Base-by-base conservation (phyloP, 768 basidiomycete genomes). In the Dioszegia crocea region DNA sequence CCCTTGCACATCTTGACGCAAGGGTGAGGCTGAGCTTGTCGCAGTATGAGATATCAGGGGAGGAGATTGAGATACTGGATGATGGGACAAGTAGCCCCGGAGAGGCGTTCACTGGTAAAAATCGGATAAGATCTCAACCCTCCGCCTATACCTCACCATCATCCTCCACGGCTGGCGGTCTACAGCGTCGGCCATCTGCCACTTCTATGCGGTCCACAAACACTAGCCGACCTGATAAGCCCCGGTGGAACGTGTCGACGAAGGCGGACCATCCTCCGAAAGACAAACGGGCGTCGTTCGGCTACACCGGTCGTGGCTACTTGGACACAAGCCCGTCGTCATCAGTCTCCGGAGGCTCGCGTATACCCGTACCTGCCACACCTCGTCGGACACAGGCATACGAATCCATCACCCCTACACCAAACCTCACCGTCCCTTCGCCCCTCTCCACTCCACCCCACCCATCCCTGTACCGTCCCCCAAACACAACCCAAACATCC, bases 161-260 rank as follows among this genome's bases (percentile, higher is more conserved):
- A 3, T 6, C 14, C 10, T 19, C 33, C 10, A 21, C 29, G 19
- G 33, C 31, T 10, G 27, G 27, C 23, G 33, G 12, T 2, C 49
- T 53, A 17, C 10, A 23, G 17, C n/a, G 51, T 14, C 36, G 21
- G 10, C 36, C 58, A 12, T 48, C 52, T 19, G 17, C 44, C 27
- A 53, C 59, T 2, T 62, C 54, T 54, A 4, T 60, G 50, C 6
- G 31, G 31, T 46, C 53, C 49, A 16, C 41, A 40, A 12, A 36
- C 44, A 64, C 63, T 2, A 46, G 58, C 12, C 57, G 49, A 3
- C 44, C 59, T 8, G 64, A 65, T 3, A 61, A 60, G 48, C 66
- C 70, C 14, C 40, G 60, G n/a, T 71, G 70, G 70, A 68, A 71
- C 30, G 30, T 57, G 4, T 66, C 66, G 4, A 53, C 63, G 0